Conservation (phyloP, 2,329 filamentous ascomycete genomes). For the Fusarium sublunatum region DNA sequence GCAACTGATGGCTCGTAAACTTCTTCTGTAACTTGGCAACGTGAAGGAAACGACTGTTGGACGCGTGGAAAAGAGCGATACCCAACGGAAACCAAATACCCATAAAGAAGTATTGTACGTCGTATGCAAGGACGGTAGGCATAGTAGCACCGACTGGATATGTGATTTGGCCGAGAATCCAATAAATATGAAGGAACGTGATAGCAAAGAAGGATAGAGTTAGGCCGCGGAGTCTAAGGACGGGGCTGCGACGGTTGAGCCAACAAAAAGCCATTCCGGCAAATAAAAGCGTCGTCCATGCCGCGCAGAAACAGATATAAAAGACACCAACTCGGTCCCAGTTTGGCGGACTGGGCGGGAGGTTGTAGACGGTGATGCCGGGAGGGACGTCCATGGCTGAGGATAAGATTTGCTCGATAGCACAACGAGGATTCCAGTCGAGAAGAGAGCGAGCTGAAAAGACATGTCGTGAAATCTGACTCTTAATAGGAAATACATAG, state of each 20-base stretch:
- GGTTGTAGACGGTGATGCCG: constrained; percentile 8
- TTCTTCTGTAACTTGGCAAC: constrained; percentile 63
- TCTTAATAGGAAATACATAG: not conserved
- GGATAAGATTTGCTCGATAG: not conserved
- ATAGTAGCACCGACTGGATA: constrained; percentile 52
- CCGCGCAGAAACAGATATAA: constrained; percentile 11
- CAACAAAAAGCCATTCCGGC: constrained; percentile 55
- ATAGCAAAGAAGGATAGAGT: constrained; percentile 55
- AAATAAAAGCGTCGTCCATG: constrained; percentile 20
- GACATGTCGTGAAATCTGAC: not conserved
- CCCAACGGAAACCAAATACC: constrained; percentile 71
- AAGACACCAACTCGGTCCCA: constrained; percentile 15
- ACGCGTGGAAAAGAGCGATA: constrained; percentile 73
- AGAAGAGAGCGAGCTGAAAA: not conserved
- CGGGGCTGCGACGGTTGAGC: constrained; percentile 50
- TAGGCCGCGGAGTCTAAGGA: constrained; percentile 55
- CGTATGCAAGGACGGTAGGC: constrained; percentile 57
- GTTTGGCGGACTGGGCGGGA: constrained; percentile 8
- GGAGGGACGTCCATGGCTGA: constrained; percentile 9
- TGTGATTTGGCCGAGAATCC: constrained; percentile 53
- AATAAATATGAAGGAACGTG: constrained; percentile 55
- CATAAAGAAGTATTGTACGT: constrained; percentile 71
- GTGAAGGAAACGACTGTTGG: constrained; percentile 69
- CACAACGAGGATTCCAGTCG: not conserved
- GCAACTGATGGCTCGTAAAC: constrained; percentile 33